phyloP scores from a whole-genome alignment of 2,329 filamentous ascomycete genomes.

The Alternaria arbusti region DNA sequence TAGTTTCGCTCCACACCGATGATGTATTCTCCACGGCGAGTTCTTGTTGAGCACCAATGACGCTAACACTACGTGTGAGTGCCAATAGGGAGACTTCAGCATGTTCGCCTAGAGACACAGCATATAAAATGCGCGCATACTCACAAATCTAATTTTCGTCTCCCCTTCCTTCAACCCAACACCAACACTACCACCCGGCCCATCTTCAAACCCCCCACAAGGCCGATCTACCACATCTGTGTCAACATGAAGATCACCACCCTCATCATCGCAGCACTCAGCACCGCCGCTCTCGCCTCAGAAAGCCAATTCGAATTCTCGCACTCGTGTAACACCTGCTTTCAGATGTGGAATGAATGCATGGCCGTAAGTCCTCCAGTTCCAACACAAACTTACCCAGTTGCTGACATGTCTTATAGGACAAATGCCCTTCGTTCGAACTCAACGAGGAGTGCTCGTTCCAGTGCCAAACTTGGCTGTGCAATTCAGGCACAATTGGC shows the following conservation, averaged over 20 bases:
- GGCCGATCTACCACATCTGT: background rate
- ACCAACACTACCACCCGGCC: background rate
- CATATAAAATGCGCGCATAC: background rate
- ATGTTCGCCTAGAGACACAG: background rate
- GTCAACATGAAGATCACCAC: background rate
- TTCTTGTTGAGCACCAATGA: background rate
- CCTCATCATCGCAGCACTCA: background rate
- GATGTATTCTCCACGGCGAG: background rate
- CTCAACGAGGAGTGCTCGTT: background rate
- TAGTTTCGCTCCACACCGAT: background rate
- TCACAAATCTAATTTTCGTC: background rate
- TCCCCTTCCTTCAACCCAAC: background rate
- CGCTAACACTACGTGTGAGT: background rate
- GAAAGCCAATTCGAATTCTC: background rate
- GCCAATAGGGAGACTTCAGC: background rate
- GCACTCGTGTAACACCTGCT: background rate
- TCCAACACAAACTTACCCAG: background rate
- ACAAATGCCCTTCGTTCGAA: background rate
- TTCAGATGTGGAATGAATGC: background rate
- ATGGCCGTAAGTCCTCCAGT: background rate
- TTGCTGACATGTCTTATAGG: background rate
- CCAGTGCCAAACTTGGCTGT: background rate
- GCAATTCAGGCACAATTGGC: background rate
- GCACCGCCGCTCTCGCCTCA: background rate
- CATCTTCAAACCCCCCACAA: background rate